Evolutionary conservation across 768 basidiomycete genomes (phyloP).

Genomic region (Phylloporus arenicola): DNA sequence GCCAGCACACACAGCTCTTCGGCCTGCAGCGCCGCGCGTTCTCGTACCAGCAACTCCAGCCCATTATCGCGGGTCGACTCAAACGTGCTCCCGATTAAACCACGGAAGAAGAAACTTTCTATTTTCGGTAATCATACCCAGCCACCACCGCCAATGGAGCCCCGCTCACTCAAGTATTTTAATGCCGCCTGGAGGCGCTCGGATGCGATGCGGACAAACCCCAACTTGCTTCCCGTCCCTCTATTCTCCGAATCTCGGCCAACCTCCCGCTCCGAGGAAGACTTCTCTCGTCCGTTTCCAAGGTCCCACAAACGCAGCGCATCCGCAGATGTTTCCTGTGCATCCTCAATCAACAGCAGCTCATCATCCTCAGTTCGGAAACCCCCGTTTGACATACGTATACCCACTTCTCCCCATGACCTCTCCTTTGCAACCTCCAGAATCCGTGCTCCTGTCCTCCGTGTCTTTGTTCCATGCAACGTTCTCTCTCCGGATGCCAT

Average conservation of each 20-base stretch:
- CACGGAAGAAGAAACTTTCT: slow-evolving; percentile 26
- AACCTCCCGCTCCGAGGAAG: slow-evolving; percentile 37
- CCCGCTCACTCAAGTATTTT: slow-evolving; percentile 42
- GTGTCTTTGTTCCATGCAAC: slow-evolving; percentile 70
- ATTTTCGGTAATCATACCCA: slow-evolving; percentile 35
- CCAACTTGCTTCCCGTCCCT: not conserved
- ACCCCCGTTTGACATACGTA: slow-evolving; percentile 8
- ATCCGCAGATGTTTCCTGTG: slow-evolving; percentile 42
- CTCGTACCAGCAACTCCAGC: slow-evolving; percentile 6
- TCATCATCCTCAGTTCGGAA: slow-evolving; percentile 22
- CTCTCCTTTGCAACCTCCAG: slow-evolving; percentile 54
- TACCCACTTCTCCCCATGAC: slow-evolving; percentile 50
- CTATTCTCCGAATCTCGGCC: slow-evolving; percentile 21
- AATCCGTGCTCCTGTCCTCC: slow-evolving; percentile 64
- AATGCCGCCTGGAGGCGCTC: slow-evolving; percentile 47
- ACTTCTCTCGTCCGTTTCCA: slow-evolving; percentile 30
- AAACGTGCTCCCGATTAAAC: slow-evolving; percentile 9
- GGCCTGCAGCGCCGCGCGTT: slow-evolving; percentile 2
- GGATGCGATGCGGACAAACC: slow-evolving; percentile 1
- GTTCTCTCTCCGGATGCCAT: slow-evolving; percentile 43
- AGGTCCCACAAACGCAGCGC: slow-evolving; percentile 38
- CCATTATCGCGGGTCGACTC: slow-evolving; percentile 21
- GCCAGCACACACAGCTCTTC: slow-evolving; percentile 5
- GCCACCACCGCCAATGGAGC: slow-evolving; percentile 45
- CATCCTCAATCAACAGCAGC: slow-evolving; percentile 30